phyloP scores from a whole-genome alignment of 768 basidiomycete species.

The Podaxis sp. region DNA sequence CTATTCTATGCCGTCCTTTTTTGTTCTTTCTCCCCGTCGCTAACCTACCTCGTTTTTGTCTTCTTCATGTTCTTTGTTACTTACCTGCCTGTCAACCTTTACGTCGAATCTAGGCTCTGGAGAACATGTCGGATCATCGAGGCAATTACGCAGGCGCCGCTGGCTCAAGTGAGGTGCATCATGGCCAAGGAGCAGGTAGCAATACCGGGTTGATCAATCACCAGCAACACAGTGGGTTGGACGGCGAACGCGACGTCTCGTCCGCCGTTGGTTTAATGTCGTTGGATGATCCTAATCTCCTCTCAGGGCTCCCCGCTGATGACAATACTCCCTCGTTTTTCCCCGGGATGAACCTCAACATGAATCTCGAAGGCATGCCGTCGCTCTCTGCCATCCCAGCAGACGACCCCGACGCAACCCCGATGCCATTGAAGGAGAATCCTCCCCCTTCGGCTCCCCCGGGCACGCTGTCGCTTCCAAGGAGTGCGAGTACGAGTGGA shows the following conservation, averaged over 20 bases:
- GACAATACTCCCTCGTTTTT: slow-evolving; percentile 67
- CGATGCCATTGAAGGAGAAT: slow-evolving; percentile 39
- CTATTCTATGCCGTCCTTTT: background rate
- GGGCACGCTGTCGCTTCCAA: background rate
- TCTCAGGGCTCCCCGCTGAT: slow-evolving; percentile 53
- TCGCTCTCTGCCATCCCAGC: slow-evolving; percentile 5
- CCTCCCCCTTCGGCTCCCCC: slow-evolving; percentile 6
- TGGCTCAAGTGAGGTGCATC: background rate
- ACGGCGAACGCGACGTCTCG: slow-evolving; percentile 40
- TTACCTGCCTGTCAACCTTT: background rate
- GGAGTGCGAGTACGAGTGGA: slow-evolving; percentile 10
- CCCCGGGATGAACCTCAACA: slow-evolving; percentile 23
- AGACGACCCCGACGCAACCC: slow-evolving; percentile 46
- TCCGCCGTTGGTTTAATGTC: slow-evolving; percentile 76
- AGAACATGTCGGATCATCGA: slow-evolving; percentile 2
- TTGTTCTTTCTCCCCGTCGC: slow-evolving; percentile 13
- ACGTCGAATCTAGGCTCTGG: background rate
- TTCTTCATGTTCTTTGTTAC: background rate
- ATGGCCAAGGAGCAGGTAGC: background rate
- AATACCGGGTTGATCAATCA: background rate
- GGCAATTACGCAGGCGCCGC: background rate
- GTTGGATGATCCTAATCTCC: slow-evolving; percentile 69
- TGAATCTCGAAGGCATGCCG: slow-evolving; percentile 4
- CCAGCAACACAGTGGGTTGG: slow-evolving; percentile 12
- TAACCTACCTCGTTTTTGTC: slow-evolving; percentile 5